Base-by-base conservation (phyloP, 257 asterid species). In the Catharanthus roseus region DNA sequence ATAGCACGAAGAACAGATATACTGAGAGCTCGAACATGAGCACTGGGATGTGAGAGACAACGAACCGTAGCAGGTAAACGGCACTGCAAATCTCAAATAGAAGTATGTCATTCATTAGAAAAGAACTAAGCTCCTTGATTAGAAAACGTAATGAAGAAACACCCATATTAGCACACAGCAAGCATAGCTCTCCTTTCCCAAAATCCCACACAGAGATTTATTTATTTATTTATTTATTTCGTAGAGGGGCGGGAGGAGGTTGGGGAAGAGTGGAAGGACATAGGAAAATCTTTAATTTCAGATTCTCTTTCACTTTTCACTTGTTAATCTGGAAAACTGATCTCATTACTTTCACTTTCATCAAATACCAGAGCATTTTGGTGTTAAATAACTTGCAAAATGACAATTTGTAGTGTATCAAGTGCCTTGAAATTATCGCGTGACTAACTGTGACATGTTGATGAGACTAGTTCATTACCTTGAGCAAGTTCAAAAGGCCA, bases 11-110 rank as follows among this genome's bases (percentile, higher is more conserved):
- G 99, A 62, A 93, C 95, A 31, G 99, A 93, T 31, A 76, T 89
- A 86, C 99, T 93, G 19, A 93, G 96, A 16, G 96, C 90, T n/a
- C 99, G 97, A 36, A 93, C 96, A 61, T 88, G 97, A 79, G 99
- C 99, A 45, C 97, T 93, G 6, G 90, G 91, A 76, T 93, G 99
- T 67, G 97, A 93, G 65, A 89, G 86, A 71, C 97, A 93, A 11
- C 95, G 93, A 68, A 89, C 92, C 3, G 96, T 91, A 29, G 97
- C 97, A 21, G 97, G 82, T 77, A 93, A 82, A 51, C 99, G 99
- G 77, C 99, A 93, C 96, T 93, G 90, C 79, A 83, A 10, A 57
- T 42, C 61, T 42, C 73, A 54, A 41, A 58, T n/a, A 31, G n/a
- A n/a, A n/a, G n/a, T 53, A 71, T 61, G 69, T 9, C 68, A 64